Conservation (phyloP, 352 stramenopile species). For the Phytopythium cucurbitacearum region DNA sequence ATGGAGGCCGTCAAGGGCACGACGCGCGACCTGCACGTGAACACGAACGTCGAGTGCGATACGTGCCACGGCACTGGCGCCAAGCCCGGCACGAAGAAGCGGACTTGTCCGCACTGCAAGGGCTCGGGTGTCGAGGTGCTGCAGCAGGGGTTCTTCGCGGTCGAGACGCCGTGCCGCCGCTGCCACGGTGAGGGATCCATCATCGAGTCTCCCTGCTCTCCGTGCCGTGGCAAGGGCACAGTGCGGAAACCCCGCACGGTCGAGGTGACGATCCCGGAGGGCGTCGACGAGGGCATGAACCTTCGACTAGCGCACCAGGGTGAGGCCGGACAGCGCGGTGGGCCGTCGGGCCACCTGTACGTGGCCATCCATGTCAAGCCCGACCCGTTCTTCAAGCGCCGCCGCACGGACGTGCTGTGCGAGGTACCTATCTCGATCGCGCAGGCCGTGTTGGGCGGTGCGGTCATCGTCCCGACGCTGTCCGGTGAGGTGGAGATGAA, state of each 20-base stretch:
- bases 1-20: constrained; percentile 94
- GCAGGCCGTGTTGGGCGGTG: constrained; percentile 91
- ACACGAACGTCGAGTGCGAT: constrained; percentile 70
- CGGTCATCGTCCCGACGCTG: constrained; percentile 95
- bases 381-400: constrained; percentile 95
- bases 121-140: constrained; percentile 84
- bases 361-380: constrained; percentile 92
- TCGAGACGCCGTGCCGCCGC: constrained; percentile 82
- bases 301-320: constrained; percentile 92
- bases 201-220: constrained; percentile 80
- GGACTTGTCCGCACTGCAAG: constrained; percentile 76
- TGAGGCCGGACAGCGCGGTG: constrained; percentile 79
- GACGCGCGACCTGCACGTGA: constrained; percentile 86
- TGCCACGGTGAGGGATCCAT: constrained; percentile 78
- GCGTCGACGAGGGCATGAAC: constrained; percentile 96
- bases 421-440: constrained; percentile 92
- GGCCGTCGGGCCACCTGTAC: constrained; percentile 91
- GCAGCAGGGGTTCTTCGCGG: constrained; percentile 87
- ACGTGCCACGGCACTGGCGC: constrained; percentile 76
- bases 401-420: constrained; percentile 93
- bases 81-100: constrained; percentile 80
- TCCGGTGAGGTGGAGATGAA: constrained; percentile 97
- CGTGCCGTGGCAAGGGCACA: constrained; percentile 71
- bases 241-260: constrained; percentile 92
- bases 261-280: constrained; percentile 92